Conservation (phyloP, 2,329 filamentous ascomycete genomes). For the Talaromyces marneffei region DNA sequence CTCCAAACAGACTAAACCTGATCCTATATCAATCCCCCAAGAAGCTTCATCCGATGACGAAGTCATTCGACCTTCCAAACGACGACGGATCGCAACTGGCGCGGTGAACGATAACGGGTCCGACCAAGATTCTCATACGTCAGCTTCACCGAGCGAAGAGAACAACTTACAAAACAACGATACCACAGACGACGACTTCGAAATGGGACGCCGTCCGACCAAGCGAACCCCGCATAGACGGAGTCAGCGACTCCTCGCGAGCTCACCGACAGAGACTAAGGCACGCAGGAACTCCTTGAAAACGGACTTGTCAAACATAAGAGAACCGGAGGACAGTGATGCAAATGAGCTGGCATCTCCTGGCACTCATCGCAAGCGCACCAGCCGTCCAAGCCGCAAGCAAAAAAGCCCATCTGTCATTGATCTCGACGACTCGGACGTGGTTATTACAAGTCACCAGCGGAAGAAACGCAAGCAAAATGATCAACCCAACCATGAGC, state of each 20-base stretch:
- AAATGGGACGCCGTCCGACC: not conserved
- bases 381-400: conserved; percentile 21
- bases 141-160: not conserved
- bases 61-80: conserved; percentile 4
- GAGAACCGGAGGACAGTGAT: conserved; percentile 26
- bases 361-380: conserved; percentile 22
- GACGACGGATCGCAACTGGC: not conserved
- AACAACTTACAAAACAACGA: not conserved
- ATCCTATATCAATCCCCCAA: not conserved
- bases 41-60: conserved; percentile 7
- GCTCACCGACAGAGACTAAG: not conserved
- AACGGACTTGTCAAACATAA: conserved; percentile 16
- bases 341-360: conserved; percentile 24
- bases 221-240: not conserved
- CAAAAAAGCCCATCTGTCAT: conserved; percentile 17
- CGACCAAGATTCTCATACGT: not conserved
- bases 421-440: conserved; percentile 24
- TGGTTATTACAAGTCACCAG: conserved; percentile 8
- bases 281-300: conserved; percentile 12
- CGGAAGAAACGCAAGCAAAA: not conserved
- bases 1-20: not conserved
- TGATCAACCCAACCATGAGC: not conserved
- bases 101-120: not conserved
- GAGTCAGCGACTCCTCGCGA: conserved; percentile 1
- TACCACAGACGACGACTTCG: not conserved